Conservation (phyloP, 2,329 filamentous ascomycete species). For the Elsinoe batatas region DNA sequence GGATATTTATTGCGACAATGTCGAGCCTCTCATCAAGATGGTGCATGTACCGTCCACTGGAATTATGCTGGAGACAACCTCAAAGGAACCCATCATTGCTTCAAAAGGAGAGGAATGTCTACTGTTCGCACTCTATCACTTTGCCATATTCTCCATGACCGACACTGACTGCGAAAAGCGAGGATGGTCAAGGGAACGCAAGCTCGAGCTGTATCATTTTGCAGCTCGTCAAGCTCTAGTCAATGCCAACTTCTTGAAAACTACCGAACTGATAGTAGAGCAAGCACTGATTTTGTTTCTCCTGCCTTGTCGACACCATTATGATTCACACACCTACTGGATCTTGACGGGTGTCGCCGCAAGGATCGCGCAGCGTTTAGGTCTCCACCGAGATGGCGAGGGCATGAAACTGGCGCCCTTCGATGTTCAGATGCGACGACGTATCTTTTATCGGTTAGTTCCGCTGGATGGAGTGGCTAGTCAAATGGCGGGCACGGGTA, state of each 20-base stretch:
- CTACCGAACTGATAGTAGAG: constrained; percentile 53
- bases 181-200: constrained; percentile 38
- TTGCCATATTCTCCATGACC: constrained; percentile 42
- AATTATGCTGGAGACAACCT: constrained; percentile 42
- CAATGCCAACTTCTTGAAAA: constrained; percentile 57
- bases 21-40: constrained; percentile 62
- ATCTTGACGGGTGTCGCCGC: constrained; percentile 52
- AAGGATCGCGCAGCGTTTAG: constrained; percentile 51
- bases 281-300: constrained; percentile 60
- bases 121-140: constrained; percentile 52
- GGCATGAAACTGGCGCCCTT: constrained; percentile 45
- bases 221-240: constrained; percentile 48
- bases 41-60: constrained; percentile 50
- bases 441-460: constrained; percentile 54
- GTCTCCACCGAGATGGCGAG: constrained; percentile 50
- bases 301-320: constrained; percentile 28
- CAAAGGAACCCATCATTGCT: constrained; percentile 40
- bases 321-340: constrained; percentile 49
- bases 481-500: constrained; percentile 22
- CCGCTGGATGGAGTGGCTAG: constrained; percentile 41
- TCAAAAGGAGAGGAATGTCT: constrained; percentile 49
- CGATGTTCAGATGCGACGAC: constrained; percentile 49
- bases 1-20: constrained; percentile 58
- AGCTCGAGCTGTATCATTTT: constrained; percentile 45
- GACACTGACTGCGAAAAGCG: constrained; percentile 39